Conservation (phyloP, 805 yeast species). For the Komagataella phaffii region DNA sequence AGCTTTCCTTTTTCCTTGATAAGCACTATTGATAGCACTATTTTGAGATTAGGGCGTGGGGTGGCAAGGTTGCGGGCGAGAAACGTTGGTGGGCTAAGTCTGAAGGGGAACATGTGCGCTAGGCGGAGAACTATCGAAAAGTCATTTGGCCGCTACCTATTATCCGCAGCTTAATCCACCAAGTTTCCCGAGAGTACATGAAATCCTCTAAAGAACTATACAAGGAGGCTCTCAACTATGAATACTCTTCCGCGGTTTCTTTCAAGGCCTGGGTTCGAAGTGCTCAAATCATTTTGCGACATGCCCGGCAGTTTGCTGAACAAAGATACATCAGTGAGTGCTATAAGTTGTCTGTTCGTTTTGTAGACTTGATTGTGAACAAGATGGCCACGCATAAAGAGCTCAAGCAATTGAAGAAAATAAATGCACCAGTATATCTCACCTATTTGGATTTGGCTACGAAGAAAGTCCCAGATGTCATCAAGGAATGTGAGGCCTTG, state of each 20-base stretch:
- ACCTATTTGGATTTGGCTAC: conserved; percentile 12
- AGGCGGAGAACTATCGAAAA: not conserved
- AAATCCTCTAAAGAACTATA: conserved; percentile 20
- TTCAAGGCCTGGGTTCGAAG: conserved; percentile 43
- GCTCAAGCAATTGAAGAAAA: conserved; percentile 14
- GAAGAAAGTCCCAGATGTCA: conserved; percentile 11
- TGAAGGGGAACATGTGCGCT: not conserved
- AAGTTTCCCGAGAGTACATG: not conserved
- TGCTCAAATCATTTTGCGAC: conserved; percentile 31
- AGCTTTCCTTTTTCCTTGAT: not conserved
- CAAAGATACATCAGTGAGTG: conserved; percentile 34
- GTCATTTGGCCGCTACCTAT: not conserved
- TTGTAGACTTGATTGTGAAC: conserved; percentile 41
- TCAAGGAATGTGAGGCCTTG: conserved; percentile 17
- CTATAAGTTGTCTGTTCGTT: conserved; percentile 41
- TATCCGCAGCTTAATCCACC: not conserved
- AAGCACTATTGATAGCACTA: not conserved
- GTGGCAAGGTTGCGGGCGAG: not conserved
- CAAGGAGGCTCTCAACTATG: conserved; percentile 37
- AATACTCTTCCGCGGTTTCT: conserved; percentile 36
- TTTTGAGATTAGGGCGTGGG: not conserved
- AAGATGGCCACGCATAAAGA: conserved; percentile 32
- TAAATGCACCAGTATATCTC: conserved; percentile 11
- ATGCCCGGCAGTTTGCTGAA: conserved; percentile 28
- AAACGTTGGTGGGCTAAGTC: not conserved